Evolutionary conservation across 345 rosid species (phyloP), one percentile per base, ranked within the genome.

Genomic region (Microcos paniculata): DNA sequence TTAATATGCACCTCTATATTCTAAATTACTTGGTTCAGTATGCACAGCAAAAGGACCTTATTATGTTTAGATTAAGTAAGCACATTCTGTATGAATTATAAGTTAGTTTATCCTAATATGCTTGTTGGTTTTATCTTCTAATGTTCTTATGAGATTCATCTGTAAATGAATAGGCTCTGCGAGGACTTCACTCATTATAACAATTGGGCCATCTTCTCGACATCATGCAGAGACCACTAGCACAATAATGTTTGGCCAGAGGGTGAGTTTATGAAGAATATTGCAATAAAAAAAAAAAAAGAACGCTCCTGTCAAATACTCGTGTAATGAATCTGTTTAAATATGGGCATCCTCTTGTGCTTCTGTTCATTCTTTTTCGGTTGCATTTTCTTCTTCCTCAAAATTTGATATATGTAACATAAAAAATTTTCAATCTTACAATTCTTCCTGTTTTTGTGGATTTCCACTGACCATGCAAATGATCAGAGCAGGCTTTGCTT

Each of bases 221-320:
- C 88, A 89, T 80, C 93, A 81, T 76, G 94, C 90, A 69, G 98
- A 94, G 88, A 94, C 98, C 83, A 86, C 90, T 53, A 89, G 98
- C 84, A 94, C 98, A 56, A 87, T 94, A 55, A 87, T 88, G 97
- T 94, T 94, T 77, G 98, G 98, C 65, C 98, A 92, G 80, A 81
- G 98, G 88, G 98, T 92, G 76, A 90, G 97, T 80, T 53, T 18
- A 42, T 51, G 53, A 66, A 57, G 21, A 38, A 26, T 31, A 43
- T 82, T n/a, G 28, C 26, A 18, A n/a, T n/a, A n/a, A n/a, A n/a
- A n/a, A n/a, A n/a, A n/a, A n/a, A n/a, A n/a, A n/a, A 40, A 64
- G 61, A 43, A 57, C 26, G 70, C 49, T 49, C 26, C 46, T 72
- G 30, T 57, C 14, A 33, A 33, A 9, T 43, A 8, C 53, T 62